Evolutionary conservation across 768 basidiomycete genomes (phyloP).

Genomic region (Termitomyces sp.): DNA sequence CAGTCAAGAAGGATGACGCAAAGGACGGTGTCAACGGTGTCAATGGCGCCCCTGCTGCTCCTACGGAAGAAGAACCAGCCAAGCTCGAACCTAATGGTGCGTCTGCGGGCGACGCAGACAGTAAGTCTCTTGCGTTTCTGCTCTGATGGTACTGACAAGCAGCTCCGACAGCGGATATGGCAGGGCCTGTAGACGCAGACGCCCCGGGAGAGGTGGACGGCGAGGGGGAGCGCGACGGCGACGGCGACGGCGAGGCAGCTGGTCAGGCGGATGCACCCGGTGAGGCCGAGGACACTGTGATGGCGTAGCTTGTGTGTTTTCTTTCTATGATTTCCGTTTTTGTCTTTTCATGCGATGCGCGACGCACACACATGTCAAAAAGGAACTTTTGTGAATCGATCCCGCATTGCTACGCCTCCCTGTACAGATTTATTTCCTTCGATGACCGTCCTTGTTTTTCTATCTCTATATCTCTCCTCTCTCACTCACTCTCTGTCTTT

Average conservation of each 20-base stretch:
- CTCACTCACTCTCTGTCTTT: not conserved
- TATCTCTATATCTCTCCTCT: too few species aligned
- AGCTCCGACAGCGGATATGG: not conserved
- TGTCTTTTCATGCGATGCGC: not conserved
- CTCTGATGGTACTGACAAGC: not conserved
- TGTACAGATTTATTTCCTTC: too few species aligned
- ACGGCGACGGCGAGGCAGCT: not conserved
- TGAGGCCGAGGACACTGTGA: conserved; percentile 30
- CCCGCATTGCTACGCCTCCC: too few species aligned
- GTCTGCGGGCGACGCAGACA: not conserved
- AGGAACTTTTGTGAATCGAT: too few species aligned
- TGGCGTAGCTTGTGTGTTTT: conserved; percentile 18
- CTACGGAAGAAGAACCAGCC: too few species aligned
- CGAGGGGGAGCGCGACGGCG: not conserved
- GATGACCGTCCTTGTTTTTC: too few species aligned
- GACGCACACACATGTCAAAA: too few species aligned
- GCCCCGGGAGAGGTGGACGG: conserved; percentile 3
- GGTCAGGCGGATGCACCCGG: conserved; percentile 20
- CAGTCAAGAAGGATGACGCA: not conserved
- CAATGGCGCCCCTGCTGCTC: conserved; percentile 6
- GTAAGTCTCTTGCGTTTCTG: not conserved
- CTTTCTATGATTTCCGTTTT: not conserved
- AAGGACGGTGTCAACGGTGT: not conserved
- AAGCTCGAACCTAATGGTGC: not conserved
- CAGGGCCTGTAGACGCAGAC: conserved; percentile 17